Evolutionary conservation across 768 basidiomycete genomes (phyloP).

Genomic region (Podaxis mareebaensis): DNA sequence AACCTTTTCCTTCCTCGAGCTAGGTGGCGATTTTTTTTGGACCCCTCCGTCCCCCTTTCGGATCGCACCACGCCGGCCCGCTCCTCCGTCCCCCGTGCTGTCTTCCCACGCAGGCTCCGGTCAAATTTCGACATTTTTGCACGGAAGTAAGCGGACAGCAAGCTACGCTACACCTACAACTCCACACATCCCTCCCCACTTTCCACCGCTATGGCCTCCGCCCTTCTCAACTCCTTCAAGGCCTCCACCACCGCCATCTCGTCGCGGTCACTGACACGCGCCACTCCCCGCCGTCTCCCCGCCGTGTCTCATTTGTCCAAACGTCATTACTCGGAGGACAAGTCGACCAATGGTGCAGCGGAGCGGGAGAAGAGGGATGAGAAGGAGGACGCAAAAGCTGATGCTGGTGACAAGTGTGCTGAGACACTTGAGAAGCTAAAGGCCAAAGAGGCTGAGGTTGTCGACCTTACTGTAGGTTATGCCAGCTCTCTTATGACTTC

Average conservation of each 20-base stretch:
- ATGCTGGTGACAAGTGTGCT: constrained; percentile 26
- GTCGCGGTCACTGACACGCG: constrained; percentile 34
- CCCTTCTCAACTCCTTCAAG: constrained; percentile 54
- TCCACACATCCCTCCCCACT: constrained; percentile 21
- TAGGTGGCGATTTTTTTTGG: neutral
- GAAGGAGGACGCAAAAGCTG: constrained; percentile 29
- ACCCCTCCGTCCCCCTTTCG: neutral
- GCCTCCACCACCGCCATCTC: constrained; percentile 62
- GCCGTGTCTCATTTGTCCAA: constrained; percentile 28
- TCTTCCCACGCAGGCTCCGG: constrained; percentile 13
- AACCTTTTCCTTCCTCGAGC: neutral
- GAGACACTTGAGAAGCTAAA: constrained; percentile 62
- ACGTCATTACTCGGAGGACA: constrained; percentile 65
- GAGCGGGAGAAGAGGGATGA: constrained; percentile 27
- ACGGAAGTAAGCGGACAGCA: constrained; percentile 8
- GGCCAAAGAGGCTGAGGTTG: constrained; percentile 77
- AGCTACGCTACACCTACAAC: constrained; percentile 13
- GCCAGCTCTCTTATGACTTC: constrained; percentile 14
- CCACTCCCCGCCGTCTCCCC: constrained; percentile 34
- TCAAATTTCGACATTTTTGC: constrained; percentile 12
- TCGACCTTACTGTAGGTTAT: constrained; percentile 76
- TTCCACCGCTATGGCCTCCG: constrained; percentile 46
- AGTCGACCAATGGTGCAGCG: constrained; percentile 31
- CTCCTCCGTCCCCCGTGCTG: neutral
- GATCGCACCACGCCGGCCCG: neutral